These are phyloP conservation scores for Parmelia sp. DNA, from an alignment of 495 filamentous ascomycete genomes.

Conservation along the genomic window DNA sequence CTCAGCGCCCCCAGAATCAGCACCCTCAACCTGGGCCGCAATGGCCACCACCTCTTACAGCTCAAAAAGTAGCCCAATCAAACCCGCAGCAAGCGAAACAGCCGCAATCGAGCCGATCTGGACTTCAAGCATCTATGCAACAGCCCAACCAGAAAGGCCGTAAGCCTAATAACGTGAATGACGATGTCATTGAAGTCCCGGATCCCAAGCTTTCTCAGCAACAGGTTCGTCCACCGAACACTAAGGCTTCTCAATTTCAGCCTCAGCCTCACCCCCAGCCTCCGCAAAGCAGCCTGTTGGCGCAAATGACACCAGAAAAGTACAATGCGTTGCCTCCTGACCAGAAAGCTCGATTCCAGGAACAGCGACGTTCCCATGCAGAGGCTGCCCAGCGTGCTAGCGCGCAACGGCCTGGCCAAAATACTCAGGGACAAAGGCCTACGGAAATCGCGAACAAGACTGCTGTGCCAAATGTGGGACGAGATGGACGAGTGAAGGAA, in stretches of 20 bases:
- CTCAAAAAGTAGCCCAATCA: background rate
- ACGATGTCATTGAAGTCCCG: constrained; percentile 55
- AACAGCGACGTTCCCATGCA: background rate
- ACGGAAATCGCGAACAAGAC: constrained; percentile 13
- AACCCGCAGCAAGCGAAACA: constrained; percentile 6
- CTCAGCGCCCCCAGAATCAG: constrained; percentile 15
- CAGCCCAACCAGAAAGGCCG: constrained; percentile 16
- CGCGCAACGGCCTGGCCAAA: constrained; percentile 28
- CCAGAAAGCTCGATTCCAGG: constrained; percentile 15
- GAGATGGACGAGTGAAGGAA: constrained; percentile 17
- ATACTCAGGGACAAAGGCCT: constrained; percentile 34
- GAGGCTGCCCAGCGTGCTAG: constrained; percentile 27
- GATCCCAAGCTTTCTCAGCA: constrained; percentile 36
- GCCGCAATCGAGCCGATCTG: background rate
- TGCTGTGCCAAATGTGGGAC: background rate
- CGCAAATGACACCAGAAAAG: constrained; percentile 15
- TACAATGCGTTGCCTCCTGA: constrained; percentile 13
- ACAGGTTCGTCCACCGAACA: constrained; percentile 22
- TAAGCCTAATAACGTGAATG: constrained; percentile 52
- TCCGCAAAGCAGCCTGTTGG: background rate
- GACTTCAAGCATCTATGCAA: background rate
- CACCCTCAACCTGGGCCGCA: constrained; percentile 16
- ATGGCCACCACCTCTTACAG: constrained; percentile 3
- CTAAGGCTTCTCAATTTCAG: constrained; percentile 8
- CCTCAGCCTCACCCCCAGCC: constrained; percentile 7